These are phyloP conservation scores for Xylariaceae sp. DNA, from an alignment of 2,329 filamentous ascomycete genomes.

Conservation along the genomic window DNA sequence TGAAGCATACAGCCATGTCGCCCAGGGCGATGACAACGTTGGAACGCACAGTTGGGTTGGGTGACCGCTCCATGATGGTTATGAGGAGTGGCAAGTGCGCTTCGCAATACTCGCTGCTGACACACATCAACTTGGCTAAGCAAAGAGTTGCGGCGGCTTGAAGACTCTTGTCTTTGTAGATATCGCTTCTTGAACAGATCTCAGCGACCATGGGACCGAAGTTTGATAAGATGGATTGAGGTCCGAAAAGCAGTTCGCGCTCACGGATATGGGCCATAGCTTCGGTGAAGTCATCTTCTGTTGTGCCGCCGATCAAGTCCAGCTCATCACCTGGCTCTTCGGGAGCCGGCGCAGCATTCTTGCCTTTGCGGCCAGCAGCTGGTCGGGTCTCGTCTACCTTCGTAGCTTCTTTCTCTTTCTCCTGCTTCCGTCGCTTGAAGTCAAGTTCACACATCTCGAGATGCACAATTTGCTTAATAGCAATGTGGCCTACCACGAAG, in stretches of 20 bases:
- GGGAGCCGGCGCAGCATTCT: conserved; percentile 38
- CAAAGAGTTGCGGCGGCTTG: conserved; percentile 93
- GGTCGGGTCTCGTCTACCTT: conserved; percentile 37
- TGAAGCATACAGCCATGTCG: conserved; percentile 99
- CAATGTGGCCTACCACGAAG: conserved; percentile 93
- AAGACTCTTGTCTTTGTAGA: conserved; percentile 83
- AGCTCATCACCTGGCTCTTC: conserved; percentile 83
- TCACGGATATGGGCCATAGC: conserved; percentile 83
- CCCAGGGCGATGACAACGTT: conserved; percentile 96
- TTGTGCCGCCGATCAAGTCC: conserved; percentile 94
- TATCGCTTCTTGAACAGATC: conserved; percentile 91
- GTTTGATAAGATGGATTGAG: conserved; percentile 78
- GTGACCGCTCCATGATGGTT: conserved; percentile 93
- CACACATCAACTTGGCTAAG: conserved; percentile 97
- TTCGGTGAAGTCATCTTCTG: conserved; percentile 89
- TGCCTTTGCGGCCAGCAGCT: conserved; percentile 30
- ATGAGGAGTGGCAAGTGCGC: conserved; percentile 88
- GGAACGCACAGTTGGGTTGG: conserved; percentile 87
- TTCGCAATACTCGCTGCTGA: conserved; percentile 95
- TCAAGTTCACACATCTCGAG: conserved; percentile 96
- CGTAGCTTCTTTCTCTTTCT: conserved; percentile 68
- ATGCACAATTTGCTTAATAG: conserved; percentile 98
- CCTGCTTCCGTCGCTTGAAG: conserved; percentile 93
- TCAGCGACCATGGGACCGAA: conserved; percentile 92
- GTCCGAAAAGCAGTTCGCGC: conserved; percentile 75